Base-by-base conservation (phyloP, 2,329 filamentous ascomycete species). In the Dothideomycetes sp. region DNA sequence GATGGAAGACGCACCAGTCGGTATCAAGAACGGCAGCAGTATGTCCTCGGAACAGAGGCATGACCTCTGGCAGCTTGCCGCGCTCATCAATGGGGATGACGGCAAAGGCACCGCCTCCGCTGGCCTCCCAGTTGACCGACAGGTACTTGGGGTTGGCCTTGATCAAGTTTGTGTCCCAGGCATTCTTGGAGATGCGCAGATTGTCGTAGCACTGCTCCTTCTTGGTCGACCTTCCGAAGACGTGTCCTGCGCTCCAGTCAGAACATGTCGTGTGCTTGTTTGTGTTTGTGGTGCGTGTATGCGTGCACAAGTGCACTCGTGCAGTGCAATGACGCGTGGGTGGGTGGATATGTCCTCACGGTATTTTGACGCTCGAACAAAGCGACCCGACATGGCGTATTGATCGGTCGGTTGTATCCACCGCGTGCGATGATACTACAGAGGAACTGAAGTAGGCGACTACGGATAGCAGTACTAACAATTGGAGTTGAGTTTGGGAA, bases 151-250 rank as follows among this genome's bases (percentile, higher is more conserved):
- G 88, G 64, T 98, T 98, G 62, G 79, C 91, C 82, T 96, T 96
- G 68, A 96, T 76, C 59, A 98, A 71, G 69, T 98, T 98, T 57
- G 88, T 95, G 65, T 98, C 91, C 91, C 91, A 98, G 42, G 91
- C 91, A 79, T 98, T 98, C 66, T 83, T 85, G 59, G 87, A 95
- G 65, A 98, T 86, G 62, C 86, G 85, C 53, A 98, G 71, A 65
- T 96, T 96, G 66, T 98, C 91, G 69, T 96, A 98, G 73, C 88
- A 95, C 75, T 85, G 84, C 64, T 98, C 91, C 76, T 94, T 95
- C 67, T 85, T 82, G 51, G 88, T 93, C 48, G 86, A 70, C 68
- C 93, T 91, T 62, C 91, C 91, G 71, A 95, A 98, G 69, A 98
- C 84, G 74, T 98, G 91, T 73, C 89, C 89, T 95, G 64, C 43